These are phyloP conservation scores for Thalassia testudinum DNA, from an alignment of 116 monocot species.

Conservation along the genomic window DNA sequence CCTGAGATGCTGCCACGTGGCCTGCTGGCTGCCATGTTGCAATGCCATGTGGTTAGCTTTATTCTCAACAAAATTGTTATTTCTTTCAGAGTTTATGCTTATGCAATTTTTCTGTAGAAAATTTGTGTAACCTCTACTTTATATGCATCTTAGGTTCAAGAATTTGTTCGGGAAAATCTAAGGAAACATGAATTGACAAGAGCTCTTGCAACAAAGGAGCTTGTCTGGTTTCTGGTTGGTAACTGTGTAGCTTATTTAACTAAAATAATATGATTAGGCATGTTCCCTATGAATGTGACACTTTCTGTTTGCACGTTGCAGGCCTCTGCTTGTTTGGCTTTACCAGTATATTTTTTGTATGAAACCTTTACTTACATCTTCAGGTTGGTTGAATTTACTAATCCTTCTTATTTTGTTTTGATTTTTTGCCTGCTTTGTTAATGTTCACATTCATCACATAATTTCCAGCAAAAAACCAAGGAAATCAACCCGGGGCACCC, in stretches of 20 bases:
- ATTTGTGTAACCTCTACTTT: neutral
- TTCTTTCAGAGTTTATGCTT: too few species aligned
- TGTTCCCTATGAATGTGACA: neutral
- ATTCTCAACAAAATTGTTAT: too few species aligned
- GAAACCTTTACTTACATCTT: constrained; percentile 24
- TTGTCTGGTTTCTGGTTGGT: constrained; percentile 55
- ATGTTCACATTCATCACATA: neutral
- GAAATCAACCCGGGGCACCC: constrained; percentile 13
- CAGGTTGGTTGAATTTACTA: constrained; percentile 19
- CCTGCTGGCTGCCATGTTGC: too few species aligned
- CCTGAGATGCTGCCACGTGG: too few species aligned
- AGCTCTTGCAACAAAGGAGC: constrained; percentile 48
- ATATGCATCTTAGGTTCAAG: constrained; percentile 32
- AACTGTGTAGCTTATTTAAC: neutral
- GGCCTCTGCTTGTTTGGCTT: constrained; percentile 57
- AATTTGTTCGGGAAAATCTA: constrained; percentile 15
- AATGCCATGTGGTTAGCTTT: too few species aligned
- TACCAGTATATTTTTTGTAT: constrained; percentile 44
- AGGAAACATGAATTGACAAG: constrained; percentile 37
- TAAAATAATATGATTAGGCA: neutral
- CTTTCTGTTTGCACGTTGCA: constrained; percentile 6
- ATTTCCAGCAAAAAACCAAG: constrained; percentile 31
- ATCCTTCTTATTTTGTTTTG: neutral
- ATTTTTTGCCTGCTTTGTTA: neutral
- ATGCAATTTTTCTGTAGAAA: too few species aligned